A percentile compares a stretch with the other conserved stretches of the same genome.
Evolutionary conservation across 345 rosid species (phyloP).

Genomic region (Rhodomyrtus tomentosa): DNA sequence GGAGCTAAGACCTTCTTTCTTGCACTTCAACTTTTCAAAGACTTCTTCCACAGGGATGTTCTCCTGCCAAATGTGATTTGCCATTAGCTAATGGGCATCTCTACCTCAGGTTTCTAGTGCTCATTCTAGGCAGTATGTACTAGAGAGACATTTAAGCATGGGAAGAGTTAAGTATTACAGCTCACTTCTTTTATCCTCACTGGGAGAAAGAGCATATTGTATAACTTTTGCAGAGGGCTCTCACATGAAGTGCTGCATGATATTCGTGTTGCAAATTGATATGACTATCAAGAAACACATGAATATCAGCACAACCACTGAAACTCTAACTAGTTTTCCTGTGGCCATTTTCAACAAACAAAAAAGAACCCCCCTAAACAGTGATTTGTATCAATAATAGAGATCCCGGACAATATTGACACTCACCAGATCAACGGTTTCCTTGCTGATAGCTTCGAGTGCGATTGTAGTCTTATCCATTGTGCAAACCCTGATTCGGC

Average conservation of each 20-base stretch:
- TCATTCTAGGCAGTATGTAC: neutral
- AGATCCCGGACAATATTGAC: neutral
- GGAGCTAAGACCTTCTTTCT: slow-evolving; percentile 25
- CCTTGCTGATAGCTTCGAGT: slow-evolving; percentile 66
- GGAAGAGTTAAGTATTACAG: neutral
- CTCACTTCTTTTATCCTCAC: neutral
- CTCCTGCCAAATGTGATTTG: slow-evolving; percentile 22
- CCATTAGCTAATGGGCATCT: neutral
- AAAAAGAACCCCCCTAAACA: neutral
- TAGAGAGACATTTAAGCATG: neutral
- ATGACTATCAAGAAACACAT: neutral
- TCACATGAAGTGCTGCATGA: neutral
- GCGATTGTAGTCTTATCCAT: slow-evolving; percentile 33
- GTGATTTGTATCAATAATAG: neutral
- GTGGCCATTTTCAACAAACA: neutral
- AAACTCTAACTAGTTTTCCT: neutral
- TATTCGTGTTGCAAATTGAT: neutral
- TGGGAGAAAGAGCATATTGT: neutral
- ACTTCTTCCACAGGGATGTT: slow-evolving; percentile 43
- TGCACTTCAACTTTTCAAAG: slow-evolving; percentile 41
- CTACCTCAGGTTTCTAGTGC: neutral
- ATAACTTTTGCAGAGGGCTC: neutral
- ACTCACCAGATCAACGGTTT: slow-evolving; percentile 63
- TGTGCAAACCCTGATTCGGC: neutral
- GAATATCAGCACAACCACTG: neutral